phyloP scores from a whole-genome alignment of 345 rosid species.

The Rhizophora mangle region DNA sequence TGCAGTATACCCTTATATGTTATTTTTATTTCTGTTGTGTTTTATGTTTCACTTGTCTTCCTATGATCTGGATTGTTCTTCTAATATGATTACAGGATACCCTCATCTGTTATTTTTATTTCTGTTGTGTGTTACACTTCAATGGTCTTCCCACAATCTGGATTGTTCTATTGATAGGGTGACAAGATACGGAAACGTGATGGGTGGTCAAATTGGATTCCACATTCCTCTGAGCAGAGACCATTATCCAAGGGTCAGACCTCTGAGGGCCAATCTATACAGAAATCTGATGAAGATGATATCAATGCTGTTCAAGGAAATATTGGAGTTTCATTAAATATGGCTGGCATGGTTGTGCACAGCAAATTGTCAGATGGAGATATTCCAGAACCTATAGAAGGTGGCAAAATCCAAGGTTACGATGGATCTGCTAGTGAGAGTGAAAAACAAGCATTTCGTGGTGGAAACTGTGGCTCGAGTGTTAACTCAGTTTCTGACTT shows the following conservation, averaged over 20 bases:
- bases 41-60: not conserved
- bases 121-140: not conserved
- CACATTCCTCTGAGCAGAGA: conserved; percentile 25
- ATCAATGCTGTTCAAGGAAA: conserved; percentile 24
- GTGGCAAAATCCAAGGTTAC: conserved; percentile 14
- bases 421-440: conserved; percentile 13
- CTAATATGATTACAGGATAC: not conserved
- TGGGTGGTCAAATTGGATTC: conserved; percentile 80
- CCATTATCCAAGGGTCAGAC: conserved; percentile 30
- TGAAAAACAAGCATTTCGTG: conserved; percentile 17
- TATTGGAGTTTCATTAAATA: conserved; percentile 9
- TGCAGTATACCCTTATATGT: conserved; percentile 4
- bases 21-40: not conserved
- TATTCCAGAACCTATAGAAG: conserved; percentile 16
- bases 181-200: conserved; percentile 68
- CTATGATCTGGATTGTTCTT: conserved; percentile 12
- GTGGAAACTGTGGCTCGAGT: conserved; percentile 16
- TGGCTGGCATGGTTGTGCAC: conserved; percentile 15
- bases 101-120: not conserved
- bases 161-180: conserved; percentile 44
- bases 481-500: conserved; percentile 27
- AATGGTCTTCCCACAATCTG: conserved; percentile 3
- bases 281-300: conserved; percentile 34
- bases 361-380: conserved; percentile 10
- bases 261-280: conserved; percentile 35